Percentiles rank a stretch among this genome's conserved stretches.
These are phyloP conservation scores for Oidiodendron maius DNA, from an alignment of 495 filamentous ascomycete species.

Conservation along the genomic window DNA sequence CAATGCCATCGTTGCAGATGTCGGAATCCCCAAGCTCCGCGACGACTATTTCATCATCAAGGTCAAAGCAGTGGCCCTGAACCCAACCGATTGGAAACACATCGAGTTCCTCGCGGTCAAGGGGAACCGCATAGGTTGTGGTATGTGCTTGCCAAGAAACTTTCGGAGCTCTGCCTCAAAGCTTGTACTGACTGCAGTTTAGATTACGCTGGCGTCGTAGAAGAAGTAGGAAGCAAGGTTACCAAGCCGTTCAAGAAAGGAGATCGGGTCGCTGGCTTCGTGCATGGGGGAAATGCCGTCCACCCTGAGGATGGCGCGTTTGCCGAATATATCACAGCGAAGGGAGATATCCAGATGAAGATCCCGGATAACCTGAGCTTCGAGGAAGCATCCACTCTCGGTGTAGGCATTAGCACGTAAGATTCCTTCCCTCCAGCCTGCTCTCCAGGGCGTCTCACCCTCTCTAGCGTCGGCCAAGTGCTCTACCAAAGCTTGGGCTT, in stretches of 20 bases:
- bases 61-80: conserved; percentile 36
- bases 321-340: conserved; percentile 33
- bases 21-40: conserved; percentile 14
- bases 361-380: conserved; percentile 46
- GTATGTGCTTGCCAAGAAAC: no score
- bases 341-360: conserved; percentile 30
- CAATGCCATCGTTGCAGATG: conserved; percentile 3
- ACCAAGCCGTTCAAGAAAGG: conserved; percentile 17
- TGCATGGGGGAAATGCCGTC: conserved; percentile 15
- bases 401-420: conserved; percentile 47
- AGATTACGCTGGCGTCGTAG: conserved; percentile 39
- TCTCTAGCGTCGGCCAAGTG: conserved; percentile 35
- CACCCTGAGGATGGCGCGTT: conserved; percentile 18
- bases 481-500: conserved; percentile 44
- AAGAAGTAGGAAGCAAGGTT: conserved; percentile 25
- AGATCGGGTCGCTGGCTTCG: conserved; percentile 16
- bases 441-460: background rate
- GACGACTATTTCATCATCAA: conserved; percentile 21
- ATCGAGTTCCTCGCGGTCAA: conserved; percentile 25
- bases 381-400: conserved; percentile 46
- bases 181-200: background rate
- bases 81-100: conserved; percentile 42
- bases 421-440: background rate
- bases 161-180: conserved; percentile 29
- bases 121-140: conserved; percentile 23